phyloP scores from a whole-genome alignment of 371 early-diverging fungal species.

The Amoeboaphelidium occidentale region DNA sequence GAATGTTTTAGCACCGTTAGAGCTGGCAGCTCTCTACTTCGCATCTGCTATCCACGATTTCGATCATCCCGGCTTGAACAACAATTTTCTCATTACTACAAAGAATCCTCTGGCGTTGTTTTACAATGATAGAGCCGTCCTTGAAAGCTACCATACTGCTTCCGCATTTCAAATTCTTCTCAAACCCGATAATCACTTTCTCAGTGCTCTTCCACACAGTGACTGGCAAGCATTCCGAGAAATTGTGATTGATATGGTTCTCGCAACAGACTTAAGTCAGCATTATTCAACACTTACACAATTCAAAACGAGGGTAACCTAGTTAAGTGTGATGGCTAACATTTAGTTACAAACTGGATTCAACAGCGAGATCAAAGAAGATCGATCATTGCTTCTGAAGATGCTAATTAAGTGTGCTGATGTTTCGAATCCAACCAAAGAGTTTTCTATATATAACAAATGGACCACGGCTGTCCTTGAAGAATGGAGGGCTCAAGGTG shows the following conservation, averaged over 20 bases:
- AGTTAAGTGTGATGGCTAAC: conserved; percentile 12
- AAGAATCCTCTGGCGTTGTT: conserved; percentile 55
- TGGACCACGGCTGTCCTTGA: conserved; percentile 25
- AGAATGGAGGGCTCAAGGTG: conserved; percentile 35
- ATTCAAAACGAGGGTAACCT: conserved; percentile 27
- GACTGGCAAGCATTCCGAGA: conserved; percentile 29
- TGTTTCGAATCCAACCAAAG: conserved; percentile 32
- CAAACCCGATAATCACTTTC: conserved; percentile 8
- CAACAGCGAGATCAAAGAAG: conserved; percentile 14
- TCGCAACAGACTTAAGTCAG: conserved; percentile 62
- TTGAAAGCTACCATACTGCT: conserved; percentile 81
- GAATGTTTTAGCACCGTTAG: conserved; percentile 19
- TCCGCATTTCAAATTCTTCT: conserved; percentile 50
- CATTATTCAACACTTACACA: conserved; percentile 49
- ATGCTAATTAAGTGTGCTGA: conserved; percentile 61
- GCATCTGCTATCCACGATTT: conserved; percentile 62
- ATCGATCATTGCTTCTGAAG: conserved; percentile 25
- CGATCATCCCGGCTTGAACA: conserved; percentile 66
- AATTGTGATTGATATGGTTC: conserved; percentile 36
- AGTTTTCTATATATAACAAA: conserved; percentile 13
- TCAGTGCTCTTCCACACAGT: not conserved
- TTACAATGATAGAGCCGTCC: conserved; percentile 74
- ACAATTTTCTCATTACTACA: conserved; percentile 32
- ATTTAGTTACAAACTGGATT: conserved; percentile 15
- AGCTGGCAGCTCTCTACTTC: conserved; percentile 40